Evolutionary conservation across 140 eudicot species (phyloP).

Genomic region (Flaveria floridana): DNA sequence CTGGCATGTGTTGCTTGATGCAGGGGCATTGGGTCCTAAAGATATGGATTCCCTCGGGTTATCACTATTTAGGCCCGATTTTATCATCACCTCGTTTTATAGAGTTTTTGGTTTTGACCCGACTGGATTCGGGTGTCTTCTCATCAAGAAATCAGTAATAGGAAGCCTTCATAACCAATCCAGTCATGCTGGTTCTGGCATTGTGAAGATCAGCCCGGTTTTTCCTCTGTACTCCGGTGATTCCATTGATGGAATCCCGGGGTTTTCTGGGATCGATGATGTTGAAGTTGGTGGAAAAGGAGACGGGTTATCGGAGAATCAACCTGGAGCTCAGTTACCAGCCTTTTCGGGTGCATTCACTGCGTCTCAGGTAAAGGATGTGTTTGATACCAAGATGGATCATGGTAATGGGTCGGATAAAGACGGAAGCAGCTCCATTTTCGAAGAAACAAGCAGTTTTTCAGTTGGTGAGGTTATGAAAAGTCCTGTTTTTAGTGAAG

Average conservation of each 20-base stretch:
- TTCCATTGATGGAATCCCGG: slow-evolving; percentile 74
- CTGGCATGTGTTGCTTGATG: slow-evolving; percentile 99
- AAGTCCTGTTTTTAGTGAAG: slow-evolving; percentile 97
- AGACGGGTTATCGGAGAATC: slow-evolving; percentile 52
- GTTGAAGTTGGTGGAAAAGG: slow-evolving; percentile 56
- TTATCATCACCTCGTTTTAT: slow-evolving; percentile 91
- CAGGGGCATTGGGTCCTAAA: slow-evolving; percentile 96
- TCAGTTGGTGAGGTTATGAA: slow-evolving; percentile 94
- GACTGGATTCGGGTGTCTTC: slow-evolving; percentile 96
- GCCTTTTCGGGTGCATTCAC: slow-evolving; percentile 94
- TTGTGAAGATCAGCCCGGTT: slow-evolving; percentile 87
- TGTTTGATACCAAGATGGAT: slow-evolving; percentile 83
- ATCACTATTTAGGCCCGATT: slow-evolving; percentile 90
- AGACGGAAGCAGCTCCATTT: slow-evolving; percentile 83
- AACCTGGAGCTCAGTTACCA: slow-evolving; percentile 72
- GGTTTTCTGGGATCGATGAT: slow-evolving; percentile 41
- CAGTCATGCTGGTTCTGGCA: slow-evolving; percentile 79
- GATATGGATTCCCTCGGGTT: slow-evolving; percentile 99
- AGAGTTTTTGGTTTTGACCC: slow-evolving; percentile 95
- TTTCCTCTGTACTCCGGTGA: slow-evolving; percentile 78
- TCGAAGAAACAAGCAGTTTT: slow-evolving; percentile 77
- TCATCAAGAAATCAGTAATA: slow-evolving; percentile 87
- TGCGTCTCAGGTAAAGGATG: slow-evolving; percentile 84
- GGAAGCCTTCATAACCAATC: slow-evolving; percentile 83
- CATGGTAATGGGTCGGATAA: slow-evolving; percentile 75